Evolutionary conservation across 352 stramenopile genomes (phyloP).

Genomic region (Peronosclerospora sorghi): DNA sequence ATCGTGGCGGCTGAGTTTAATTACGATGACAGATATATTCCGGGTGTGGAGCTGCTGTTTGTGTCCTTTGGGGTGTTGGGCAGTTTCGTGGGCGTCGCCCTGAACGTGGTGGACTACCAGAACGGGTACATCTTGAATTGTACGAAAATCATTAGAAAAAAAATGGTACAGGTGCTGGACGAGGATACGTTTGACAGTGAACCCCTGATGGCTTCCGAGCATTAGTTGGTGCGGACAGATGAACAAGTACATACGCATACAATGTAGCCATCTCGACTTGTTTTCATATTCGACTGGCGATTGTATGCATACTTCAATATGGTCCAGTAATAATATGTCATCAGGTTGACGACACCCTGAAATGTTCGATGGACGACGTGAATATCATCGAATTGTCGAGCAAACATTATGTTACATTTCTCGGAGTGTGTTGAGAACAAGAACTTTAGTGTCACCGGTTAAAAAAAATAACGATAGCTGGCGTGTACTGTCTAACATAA

Average conservation of each 20-base stretch:
- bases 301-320: neutral
- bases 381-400: too few relatives aligned
- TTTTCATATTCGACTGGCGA: neutral
- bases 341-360: too few relatives aligned
- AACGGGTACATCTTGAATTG: slow-evolving; percentile 70
- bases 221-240: slow-evolving; percentile 18
- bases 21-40: slow-evolving; percentile 61
- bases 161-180: slow-evolving; percentile 35
- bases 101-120: slow-evolving; percentile 73
- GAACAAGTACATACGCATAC: neutral
- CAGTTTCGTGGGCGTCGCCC: slow-evolving; percentile 50
- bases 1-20: slow-evolving; percentile 68
- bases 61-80: slow-evolving; percentile 65
- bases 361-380: too few relatives aligned
- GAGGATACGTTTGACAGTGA: slow-evolving; percentile 47
- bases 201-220: slow-evolving; percentile 43
- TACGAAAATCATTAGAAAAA: slow-evolving; percentile 28
- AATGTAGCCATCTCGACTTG: neutral
- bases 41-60: slow-evolving; percentile 72
- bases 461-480: too few relatives aligned
- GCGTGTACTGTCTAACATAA: too few relatives aligned
- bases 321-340: too few relatives aligned
- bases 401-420: too few relatives aligned
- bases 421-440: too few relatives aligned
- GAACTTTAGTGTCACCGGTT: too few relatives aligned